Evolutionary conservation across 2,329 filamentous ascomycete genomes (phyloP).

Genomic region (Clathrospora elynae): DNA sequence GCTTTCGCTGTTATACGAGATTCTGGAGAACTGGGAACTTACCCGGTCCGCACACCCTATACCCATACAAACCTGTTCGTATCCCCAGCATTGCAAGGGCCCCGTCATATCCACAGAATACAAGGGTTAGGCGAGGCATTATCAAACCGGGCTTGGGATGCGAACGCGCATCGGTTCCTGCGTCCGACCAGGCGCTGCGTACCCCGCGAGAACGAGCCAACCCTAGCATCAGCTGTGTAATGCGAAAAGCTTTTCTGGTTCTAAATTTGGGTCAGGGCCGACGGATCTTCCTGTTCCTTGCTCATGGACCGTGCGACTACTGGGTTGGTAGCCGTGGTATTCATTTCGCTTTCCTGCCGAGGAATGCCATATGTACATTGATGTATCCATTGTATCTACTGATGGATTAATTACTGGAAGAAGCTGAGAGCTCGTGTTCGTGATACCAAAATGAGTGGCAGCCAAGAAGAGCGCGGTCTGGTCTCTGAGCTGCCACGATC

Average conservation of each 20-base stretch:
- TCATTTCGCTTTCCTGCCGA: too few relatives aligned
- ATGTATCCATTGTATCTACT: too few relatives aligned
- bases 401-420: slow-evolving; percentile 1
- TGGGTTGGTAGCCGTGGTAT: too few relatives aligned
- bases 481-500: background rate
- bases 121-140: too few relatives aligned
- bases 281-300: too few relatives aligned
- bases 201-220: slow-evolving; percentile 5
- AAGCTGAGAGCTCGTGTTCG: slow-evolving; percentile 3
- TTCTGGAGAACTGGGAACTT: background rate
- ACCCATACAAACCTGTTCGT: slow-evolving; percentile 1
- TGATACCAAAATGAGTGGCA: background rate
- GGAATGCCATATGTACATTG: too few relatives aligned
- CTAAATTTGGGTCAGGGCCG: background rate
- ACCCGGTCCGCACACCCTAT: background rate
- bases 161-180: background rate
- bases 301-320: too few relatives aligned
- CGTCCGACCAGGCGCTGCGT: background rate
- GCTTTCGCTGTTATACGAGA: too few relatives aligned
- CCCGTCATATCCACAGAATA: too few relatives aligned
- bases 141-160: background rate
- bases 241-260: background rate
- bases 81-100: background rate
- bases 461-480: background rate
- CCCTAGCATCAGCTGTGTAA: background rate